Evolutionary conservation across 1,139 yeast species (phyloP), one percentile per base, ranked within the genome.

Genomic region (Suhomyces coccinellae): DNA sequence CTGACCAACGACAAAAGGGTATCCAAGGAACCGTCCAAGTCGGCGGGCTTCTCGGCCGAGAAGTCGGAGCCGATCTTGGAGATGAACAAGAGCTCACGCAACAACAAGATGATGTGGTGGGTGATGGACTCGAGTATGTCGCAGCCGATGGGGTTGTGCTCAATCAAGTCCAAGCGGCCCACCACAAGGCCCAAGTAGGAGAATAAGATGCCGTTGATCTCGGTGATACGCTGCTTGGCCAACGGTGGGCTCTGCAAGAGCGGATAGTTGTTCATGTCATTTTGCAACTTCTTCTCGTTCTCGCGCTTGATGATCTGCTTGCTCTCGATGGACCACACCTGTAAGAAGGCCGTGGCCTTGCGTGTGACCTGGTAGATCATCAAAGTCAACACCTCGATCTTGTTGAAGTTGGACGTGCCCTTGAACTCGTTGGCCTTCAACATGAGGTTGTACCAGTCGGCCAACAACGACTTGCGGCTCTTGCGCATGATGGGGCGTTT

Each of bases 401-500:
- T 84, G 36, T 75, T 73, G 42, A 75, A 75, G 48, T 80, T 84
- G 32, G 85, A 74, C 0, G 95, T 83, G 43, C 87, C 84, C 58
- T 85, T 83, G 60, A 83, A 87, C 46, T 87, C 89, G 57, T 87
- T 89, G 3, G 97, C 97, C 55, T 87, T 85, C 9, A 86, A 80
- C 79, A 91, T 90, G 37, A 93, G 71, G 48, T 85, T 86, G 45
- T 95, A 91, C 86, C 97, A 87, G 59, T 91, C 97, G 1, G 96
- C 91, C 37, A 93, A 77, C 47, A 93, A 69, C 16, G 84, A 75
- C 63, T 91, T 91, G 53, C 99, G 77, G 48, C 86, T 76, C 54
- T 80, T 84, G 43, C 95, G 73, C 15, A 93, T 83, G 6, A 79
- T 65, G 3, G 90, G 88, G 38, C 83, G 77, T 48, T 79, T 76